Percentiles rank a stretch among this genome's conserved stretches.
These are phyloP conservation scores for Beta corolliflora DNA, from an alignment of 179 eudicot genomes.

Conservation along the genomic window DNA sequence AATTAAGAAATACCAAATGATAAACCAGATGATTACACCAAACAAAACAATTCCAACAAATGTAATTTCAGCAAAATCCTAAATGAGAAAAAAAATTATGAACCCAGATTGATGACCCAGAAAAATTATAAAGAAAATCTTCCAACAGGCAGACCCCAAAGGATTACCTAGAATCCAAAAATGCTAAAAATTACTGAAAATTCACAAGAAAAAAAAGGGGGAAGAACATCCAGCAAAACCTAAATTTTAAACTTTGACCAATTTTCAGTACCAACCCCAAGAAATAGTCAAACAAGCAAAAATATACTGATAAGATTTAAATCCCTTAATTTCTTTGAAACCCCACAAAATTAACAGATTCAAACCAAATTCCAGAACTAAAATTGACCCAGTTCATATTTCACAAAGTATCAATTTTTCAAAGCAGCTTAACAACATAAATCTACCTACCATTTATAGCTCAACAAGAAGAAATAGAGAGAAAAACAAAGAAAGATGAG, in stretches of 20 bases:
- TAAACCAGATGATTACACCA: neutral
- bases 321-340: constrained; percentile 3
- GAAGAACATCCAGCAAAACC: neutral
- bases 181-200: constrained; percentile 1
- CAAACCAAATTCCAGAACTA: constrained; percentile 8
- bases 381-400: constrained; percentile 16
- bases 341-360: constrained; percentile 19
- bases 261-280: neutral
- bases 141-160: neutral
- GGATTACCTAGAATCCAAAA: neutral
- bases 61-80: neutral
- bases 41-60: neutral
- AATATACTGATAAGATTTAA: constrained; percentile 14
- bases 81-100: neutral
- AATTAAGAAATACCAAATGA: neutral
- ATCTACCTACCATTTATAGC: constrained; percentile 24
- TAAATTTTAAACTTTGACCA: constrained; percentile 6
- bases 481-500: too few relatives aligned
- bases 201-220: too few relatives aligned
- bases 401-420: neutral
- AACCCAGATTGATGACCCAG: neutral
- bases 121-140: neutral
- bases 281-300: constrained; percentile 29
- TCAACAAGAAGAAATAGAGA: neutral
- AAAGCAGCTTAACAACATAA: constrained; percentile 18